Evolutionary conservation across 2,329 filamentous ascomycete species (phyloP).

Genomic region (Colletotrichum sp.): DNA sequence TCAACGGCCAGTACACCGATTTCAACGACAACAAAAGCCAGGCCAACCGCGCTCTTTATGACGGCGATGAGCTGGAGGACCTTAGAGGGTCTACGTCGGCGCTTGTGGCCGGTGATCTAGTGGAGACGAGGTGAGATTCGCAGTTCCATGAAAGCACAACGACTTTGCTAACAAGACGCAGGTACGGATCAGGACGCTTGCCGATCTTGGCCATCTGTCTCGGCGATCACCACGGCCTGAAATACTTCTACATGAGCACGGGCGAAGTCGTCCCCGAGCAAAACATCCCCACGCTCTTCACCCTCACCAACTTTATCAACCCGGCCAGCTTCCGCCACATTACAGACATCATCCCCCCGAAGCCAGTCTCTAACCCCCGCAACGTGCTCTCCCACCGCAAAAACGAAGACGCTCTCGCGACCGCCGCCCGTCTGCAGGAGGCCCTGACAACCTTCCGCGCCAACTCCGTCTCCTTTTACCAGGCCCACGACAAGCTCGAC

Average conservation of each 20-base stretch:
- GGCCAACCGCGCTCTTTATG: constrained; percentile 33
- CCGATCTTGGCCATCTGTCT: constrained; percentile 59
- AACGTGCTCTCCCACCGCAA: constrained; percentile 16
- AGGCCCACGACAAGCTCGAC: constrained; percentile 52
- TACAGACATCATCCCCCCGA: constrained; percentile 20
- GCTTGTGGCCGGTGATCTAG: constrained; percentile 51
- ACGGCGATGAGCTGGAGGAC: constrained; percentile 40
- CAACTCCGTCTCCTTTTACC: constrained; percentile 49
- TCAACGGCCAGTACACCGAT: constrained; percentile 17
- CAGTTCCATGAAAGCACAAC: neutral
- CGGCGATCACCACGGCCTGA: constrained; percentile 52
- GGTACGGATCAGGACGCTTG: constrained; percentile 42
- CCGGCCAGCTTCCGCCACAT: constrained; percentile 44
- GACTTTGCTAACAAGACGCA: constrained; percentile 18
- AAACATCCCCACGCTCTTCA: constrained; percentile 51
- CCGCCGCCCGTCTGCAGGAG: constrained; percentile 40
- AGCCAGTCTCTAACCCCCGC: constrained; percentile 4
- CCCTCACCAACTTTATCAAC: constrained; percentile 51
- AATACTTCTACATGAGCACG: constrained; percentile 59
- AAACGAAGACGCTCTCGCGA: neutral
- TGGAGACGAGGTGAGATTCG: constrained; percentile 49
- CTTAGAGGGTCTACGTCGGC: constrained; percentile 34
- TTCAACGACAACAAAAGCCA: neutral
- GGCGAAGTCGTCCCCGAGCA: constrained; percentile 54
- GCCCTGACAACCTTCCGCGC: constrained; percentile 53